phyloP scores from a whole-genome alignment of 1,139 yeast genomes.

The Yarrowia galli region DNA sequence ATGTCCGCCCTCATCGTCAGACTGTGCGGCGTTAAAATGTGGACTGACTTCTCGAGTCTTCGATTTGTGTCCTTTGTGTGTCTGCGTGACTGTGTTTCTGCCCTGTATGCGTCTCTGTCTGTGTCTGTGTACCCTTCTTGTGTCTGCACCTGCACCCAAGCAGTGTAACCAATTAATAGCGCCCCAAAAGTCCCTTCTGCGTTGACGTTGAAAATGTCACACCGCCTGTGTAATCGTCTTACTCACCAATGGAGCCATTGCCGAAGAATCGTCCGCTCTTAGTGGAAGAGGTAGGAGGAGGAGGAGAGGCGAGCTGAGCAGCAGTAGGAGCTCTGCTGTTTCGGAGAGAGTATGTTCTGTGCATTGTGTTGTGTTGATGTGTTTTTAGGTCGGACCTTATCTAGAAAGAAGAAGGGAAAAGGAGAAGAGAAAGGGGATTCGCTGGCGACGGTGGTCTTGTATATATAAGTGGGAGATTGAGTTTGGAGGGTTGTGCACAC shows the following conservation, averaged over 20 bases:
- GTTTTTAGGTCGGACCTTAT: conserved; percentile 34
- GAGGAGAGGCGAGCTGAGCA: conserved; percentile 89
- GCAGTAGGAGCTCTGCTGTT: conserved; percentile 96
- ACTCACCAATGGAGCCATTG: conserved; percentile 73
- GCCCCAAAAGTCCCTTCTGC: background rate
- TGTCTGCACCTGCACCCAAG: background rate
- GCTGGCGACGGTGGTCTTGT: conserved; percentile 31
- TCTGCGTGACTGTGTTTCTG: too few relatives aligned
- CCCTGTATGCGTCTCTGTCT: background rate
- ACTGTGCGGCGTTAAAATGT: conserved; percentile 2
- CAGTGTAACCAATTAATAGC: background rate
- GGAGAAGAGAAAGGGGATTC: conserved; percentile 14
- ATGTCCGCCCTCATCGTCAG: background rate
- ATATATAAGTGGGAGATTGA: conserved; percentile 38
- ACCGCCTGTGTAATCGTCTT: background rate
- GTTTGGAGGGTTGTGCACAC: conserved; percentile 36
- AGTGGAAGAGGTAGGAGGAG: conserved; percentile 92
- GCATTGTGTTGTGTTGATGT: conserved; percentile 62
- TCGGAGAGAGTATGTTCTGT: conserved; percentile 97
- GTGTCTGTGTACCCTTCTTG: too few relatives aligned
- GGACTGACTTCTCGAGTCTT: background rate
- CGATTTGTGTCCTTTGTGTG: background rate
- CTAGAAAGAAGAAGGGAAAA: conserved; percentile 22
- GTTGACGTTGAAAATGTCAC: background rate
- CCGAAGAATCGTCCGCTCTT: conserved; percentile 90